Base-by-base conservation (phyloP, 1,284 basidiomycete species). In the Somion occarium region DNA sequence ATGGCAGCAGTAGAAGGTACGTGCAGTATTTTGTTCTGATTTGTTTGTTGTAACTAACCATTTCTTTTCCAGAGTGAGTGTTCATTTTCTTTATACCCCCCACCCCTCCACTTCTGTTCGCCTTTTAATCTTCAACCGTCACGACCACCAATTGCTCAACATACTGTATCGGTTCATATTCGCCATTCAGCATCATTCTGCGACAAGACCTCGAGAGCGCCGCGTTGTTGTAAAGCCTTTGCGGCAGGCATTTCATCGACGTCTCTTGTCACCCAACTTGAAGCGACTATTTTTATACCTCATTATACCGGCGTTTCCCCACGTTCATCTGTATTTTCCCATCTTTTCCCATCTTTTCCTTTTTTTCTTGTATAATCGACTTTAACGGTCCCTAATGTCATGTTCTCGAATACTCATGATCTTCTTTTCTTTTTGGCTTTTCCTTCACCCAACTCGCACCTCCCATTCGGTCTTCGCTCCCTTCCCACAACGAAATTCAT, bases 1-100 rank as follows among this genome's bases (percentile, higher is more conserved):
- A 96, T 98, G 93, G 88, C 88, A 55, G 91, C 92, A 55, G 91
- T 92, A 52, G 88, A 91, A 90, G 88, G 89, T 88, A 59, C 59
- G 82, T 74, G 26, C 41, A n/a, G n/a, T n/a, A n/a, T n/a, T 15
- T 53, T 38, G 48, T 9, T 43, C 42, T 50, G 34, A 41, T 46
- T 52, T 45, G 45, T 22, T 49, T 41, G 38, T 13, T 38, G 20
- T 27, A 3, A 37, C 19, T 34, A 34, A 51, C 45, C 58, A 44
- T 60, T 53, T 51, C 52, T 43, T 61, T 56, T 55, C 39, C 62
- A 90, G 88, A 90, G 88, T 90, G 79, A 89, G 88, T 88, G 46
- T 55, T 58, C 66, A 65, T 56, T 66, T 73, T 55, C 57, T 64
- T 63, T 63, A 59, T 54, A 53, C 60, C 56, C 56, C 59, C 51